A percentile compares a stretch with the other conserved stretches of the same genome.
Evolutionary conservation across 2,329 filamentous ascomycete genomes (phyloP).

Genomic region (Fusarium sp.): DNA sequence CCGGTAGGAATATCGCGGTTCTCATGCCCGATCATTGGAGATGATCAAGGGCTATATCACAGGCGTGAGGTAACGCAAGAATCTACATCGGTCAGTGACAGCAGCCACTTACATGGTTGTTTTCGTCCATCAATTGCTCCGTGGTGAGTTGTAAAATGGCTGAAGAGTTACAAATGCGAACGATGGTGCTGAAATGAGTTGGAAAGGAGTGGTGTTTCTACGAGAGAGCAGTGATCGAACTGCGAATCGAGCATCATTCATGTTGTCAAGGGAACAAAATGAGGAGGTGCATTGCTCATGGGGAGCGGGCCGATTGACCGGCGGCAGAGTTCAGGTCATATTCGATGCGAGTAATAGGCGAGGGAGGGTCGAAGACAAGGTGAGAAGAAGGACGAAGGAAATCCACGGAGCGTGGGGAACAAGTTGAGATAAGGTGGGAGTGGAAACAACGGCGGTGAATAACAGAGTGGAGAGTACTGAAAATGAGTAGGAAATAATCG

Average conservation of each 20-base stretch:
- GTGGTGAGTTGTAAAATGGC: slow-evolving; percentile 60
- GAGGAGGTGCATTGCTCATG: slow-evolving; percentile 64
- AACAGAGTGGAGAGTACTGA: background rate
- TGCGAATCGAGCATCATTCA: slow-evolving; percentile 58
- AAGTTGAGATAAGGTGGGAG: background rate
- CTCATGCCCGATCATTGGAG: slow-evolving; percentile 51
- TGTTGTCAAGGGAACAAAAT: slow-evolving; percentile 54
- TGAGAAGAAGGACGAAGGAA: slow-evolving; percentile 52
- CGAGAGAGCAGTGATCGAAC: slow-evolving; percentile 43
- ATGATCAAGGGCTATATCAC: slow-evolving; percentile 4
- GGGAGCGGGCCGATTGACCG: slow-evolving; percentile 61
- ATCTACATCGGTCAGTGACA: slow-evolving; percentile 11
- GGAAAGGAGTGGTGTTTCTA: background rate
- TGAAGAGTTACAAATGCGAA: slow-evolving; percentile 62
- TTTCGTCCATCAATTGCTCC: slow-evolving; percentile 52
- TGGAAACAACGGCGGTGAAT: slow-evolving; percentile 19
- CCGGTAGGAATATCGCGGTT: slow-evolving; percentile 52
- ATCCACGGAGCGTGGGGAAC: slow-evolving; percentile 19
- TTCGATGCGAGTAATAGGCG: slow-evolving; percentile 49
- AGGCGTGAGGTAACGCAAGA: background rate
- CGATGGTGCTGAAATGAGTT: slow-evolving; percentile 56
- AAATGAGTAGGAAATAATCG: background rate
- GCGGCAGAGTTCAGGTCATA: slow-evolving; percentile 56
- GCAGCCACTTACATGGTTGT: slow-evolving; percentile 14
- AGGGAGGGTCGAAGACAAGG: slow-evolving; percentile 56